Conservation (phyloP, 768 basidiomycete species). For the Russula foetens region DNA sequence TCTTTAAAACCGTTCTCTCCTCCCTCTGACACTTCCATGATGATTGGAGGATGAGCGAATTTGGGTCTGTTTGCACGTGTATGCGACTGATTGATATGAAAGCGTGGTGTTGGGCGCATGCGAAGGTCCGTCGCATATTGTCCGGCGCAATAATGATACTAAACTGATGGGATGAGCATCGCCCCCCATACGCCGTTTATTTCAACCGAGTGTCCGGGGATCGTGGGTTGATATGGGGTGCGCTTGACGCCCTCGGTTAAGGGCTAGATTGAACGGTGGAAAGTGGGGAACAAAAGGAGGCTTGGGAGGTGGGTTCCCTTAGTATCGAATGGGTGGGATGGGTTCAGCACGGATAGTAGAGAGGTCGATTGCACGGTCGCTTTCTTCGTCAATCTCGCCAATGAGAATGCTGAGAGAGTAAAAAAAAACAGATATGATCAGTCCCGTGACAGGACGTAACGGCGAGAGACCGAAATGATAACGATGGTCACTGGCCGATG, state of each 20-base stretch:
- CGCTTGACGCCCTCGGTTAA: not conserved
- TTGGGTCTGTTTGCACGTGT: not conserved
- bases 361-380: slow-evolving; percentile 70
- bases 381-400: slow-evolving; percentile 77
- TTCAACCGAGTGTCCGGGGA: not conserved
- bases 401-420: slow-evolving; percentile 51
- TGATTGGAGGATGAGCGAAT: not conserved
- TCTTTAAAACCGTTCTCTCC: not conserved
- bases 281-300: not conserved
- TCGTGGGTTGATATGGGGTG: not conserved
- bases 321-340: slow-evolving; percentile 74
- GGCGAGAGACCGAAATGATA: not conserved
- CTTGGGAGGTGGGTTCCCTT: slow-evolving; percentile 13
- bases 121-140: not conserved
- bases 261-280: not conserved
- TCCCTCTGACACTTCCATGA: no score
- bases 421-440: not conserved
- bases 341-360: slow-evolving; percentile 82
- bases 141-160: not conserved
- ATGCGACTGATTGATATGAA: not conserved
- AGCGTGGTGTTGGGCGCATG: not conserved
- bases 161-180: not conserved
- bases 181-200: not conserved
- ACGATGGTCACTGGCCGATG: no score
- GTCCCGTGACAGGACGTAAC: not conserved